Evolutionary conservation across 2,329 filamentous ascomycete species (phyloP).

Genomic region (Hypomyces perniciosus): DNA sequence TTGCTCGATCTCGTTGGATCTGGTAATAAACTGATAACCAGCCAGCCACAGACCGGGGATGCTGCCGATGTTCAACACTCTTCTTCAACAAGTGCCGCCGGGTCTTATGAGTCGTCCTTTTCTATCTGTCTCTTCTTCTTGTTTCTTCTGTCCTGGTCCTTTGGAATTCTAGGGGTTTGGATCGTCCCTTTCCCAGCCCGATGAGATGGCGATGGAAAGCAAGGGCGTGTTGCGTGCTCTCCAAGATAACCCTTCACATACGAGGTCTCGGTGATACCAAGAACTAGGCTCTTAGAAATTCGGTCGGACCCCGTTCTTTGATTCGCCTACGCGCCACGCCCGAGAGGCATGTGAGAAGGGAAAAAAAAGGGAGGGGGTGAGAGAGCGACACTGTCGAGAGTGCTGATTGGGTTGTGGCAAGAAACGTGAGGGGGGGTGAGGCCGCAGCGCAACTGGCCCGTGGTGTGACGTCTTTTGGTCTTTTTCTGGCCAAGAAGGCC

Average conservation of each 20-base stretch:
- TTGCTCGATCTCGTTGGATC: not conserved
- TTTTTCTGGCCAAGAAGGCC: not conserved
- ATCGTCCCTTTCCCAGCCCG: too few relatives aligned
- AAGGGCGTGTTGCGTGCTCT: too few relatives aligned
- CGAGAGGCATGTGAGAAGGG: constrained; percentile 6
- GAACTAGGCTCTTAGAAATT: constrained; percentile 8
- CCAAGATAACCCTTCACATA: not conserved
- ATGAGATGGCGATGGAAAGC: too few relatives aligned
- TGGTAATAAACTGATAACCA: not conserved
- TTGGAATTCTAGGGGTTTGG: too few relatives aligned
- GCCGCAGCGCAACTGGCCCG: constrained; percentile 8
- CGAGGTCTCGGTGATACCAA: constrained; percentile 7
- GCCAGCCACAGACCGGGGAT: not conserved
- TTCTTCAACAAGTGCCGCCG: not conserved
- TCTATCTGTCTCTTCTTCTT: too few relatives aligned
- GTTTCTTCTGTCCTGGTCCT: too few relatives aligned
- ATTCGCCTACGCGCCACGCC: constrained; percentile 4
- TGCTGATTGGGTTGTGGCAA: constrained; percentile 4
- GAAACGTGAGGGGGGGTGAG: constrained; percentile 3
- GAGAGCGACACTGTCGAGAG: not conserved
- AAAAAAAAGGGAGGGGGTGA: not conserved
- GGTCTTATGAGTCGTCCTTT: too few relatives aligned
- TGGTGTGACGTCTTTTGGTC: constrained; percentile 4
- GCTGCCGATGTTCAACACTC: not conserved
- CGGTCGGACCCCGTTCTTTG: constrained; percentile 4